phyloP scores from a whole-genome alignment of 192 early-diverging fungal genomes.

The Dimargaris xerosporica region DNA sequence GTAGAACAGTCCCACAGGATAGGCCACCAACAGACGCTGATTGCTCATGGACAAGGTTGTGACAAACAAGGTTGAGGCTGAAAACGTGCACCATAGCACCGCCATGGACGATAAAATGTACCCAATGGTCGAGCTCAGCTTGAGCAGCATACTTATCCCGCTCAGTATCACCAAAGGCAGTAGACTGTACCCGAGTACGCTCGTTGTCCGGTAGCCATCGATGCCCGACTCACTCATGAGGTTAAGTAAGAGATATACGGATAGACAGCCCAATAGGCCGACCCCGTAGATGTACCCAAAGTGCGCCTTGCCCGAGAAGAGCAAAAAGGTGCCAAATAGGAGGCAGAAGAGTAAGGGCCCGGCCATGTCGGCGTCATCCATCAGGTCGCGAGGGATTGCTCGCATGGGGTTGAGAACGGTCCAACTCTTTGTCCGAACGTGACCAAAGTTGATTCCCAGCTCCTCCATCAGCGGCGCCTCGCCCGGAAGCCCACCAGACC shows the following conservation, averaged over 20 bases:
- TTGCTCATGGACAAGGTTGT: constrained; percentile 81
- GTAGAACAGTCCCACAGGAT: constrained; percentile 85
- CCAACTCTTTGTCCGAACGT: constrained; percentile 76
- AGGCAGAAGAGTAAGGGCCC: constrained; percentile 88
- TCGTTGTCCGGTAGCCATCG: constrained; percentile 74
- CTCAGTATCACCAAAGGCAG: constrained; percentile 89
- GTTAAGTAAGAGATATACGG: constrained; percentile 79
- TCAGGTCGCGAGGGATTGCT: constrained; percentile 59
- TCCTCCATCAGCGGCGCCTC: constrained; percentile 93
- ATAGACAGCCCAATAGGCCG: constrained; percentile 68
- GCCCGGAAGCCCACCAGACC: constrained; percentile 78
- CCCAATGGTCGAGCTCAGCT: constrained; percentile 47
- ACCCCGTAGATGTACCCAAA: constrained; percentile 98
- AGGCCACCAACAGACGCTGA: constrained; percentile 86
- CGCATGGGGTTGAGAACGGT: constrained; percentile 76
- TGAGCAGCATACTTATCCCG: constrained; percentile 48
- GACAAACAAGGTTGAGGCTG: constrained; percentile 87
- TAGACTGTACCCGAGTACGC: constrained; percentile 93
- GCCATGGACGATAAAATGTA: constrained; percentile 46
- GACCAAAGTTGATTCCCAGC: constrained; percentile 85
- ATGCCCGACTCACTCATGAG: constrained; percentile 84
- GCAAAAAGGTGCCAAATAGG: constrained; percentile 76
- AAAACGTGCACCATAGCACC: constrained; percentile 90
- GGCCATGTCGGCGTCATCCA: constrained; percentile 93
- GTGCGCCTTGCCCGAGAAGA: constrained; percentile 82